Percentiles rank a stretch among this genome's conserved stretches.
Evolutionary conservation across 805 yeast species (phyloP).

Genomic region (Candida sanyiensis): DNA sequence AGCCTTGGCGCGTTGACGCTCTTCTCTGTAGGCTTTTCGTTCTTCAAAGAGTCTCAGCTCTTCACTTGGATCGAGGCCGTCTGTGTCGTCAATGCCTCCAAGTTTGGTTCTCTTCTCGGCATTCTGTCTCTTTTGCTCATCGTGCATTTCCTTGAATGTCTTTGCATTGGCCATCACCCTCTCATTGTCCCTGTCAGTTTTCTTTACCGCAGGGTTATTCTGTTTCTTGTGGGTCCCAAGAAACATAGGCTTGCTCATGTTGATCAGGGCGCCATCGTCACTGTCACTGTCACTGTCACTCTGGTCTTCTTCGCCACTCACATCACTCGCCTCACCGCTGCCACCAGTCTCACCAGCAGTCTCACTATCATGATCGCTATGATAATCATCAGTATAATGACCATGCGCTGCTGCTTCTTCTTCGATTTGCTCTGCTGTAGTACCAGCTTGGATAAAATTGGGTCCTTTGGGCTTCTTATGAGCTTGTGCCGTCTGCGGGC

Average conservation of each 20-base stretch:
- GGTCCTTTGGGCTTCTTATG: constrained; percentile 30
- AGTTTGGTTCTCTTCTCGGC: constrained; percentile 23
- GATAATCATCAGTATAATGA: constrained; percentile 28
- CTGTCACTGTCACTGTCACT: constrained; percentile 9
- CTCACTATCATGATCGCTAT: constrained; percentile 28
- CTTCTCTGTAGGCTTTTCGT: constrained; percentile 44
- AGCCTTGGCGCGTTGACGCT: constrained; percentile 19
- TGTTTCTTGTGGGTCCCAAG: constrained; percentile 15
- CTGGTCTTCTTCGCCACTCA: no score
- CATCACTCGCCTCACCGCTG: constrained; percentile 13
- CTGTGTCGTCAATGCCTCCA: constrained; percentile 49
- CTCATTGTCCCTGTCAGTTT: constrained; percentile 22
- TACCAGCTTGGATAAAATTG: constrained; percentile 26
- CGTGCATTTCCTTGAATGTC: constrained; percentile 24
- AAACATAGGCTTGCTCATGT: constrained; percentile 24
- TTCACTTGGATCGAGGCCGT: constrained; percentile 48
- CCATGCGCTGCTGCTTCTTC: constrained; percentile 32
- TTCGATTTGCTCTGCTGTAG: constrained; percentile 25
- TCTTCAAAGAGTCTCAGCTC: constrained; percentile 52
- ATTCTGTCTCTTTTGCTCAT: constrained; percentile 17
- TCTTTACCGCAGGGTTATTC: neutral
- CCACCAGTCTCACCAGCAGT: constrained; percentile 25
- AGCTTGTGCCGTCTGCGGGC: constrained; percentile 19
- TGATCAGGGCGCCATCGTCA: constrained; percentile 15
- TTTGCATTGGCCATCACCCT: constrained; percentile 23